These are phyloP conservation scores for Magnusiomyces fungicola DNA, from an alignment of 1,139 yeast genomes.

Conservation along the genomic window DNA sequence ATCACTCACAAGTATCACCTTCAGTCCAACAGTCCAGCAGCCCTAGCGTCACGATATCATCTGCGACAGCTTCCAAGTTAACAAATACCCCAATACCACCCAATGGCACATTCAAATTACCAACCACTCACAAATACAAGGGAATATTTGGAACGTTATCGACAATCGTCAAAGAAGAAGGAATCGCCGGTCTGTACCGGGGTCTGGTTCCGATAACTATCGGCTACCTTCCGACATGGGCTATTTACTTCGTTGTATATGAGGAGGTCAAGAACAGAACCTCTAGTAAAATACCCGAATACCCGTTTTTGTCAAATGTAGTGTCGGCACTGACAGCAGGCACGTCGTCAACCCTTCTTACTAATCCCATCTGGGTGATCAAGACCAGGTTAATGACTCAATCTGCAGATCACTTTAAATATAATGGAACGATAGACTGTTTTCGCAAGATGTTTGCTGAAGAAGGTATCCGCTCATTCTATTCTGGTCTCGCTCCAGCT, in stretches of 20 bases:
- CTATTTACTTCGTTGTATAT: constrained; percentile 85
- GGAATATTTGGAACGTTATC: constrained; percentile 58
- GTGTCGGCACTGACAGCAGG: constrained; percentile 88
- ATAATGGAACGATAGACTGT: constrained; percentile 78
- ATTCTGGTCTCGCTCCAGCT: constrained; percentile 86
- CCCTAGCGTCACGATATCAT: neutral
- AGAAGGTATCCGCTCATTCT: constrained; percentile 81
- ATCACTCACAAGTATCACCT: neutral
- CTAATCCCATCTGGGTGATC: constrained; percentile 97
- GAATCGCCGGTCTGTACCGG: constrained; percentile 73
- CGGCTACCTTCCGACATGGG: constrained; percentile 98
- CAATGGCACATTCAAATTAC: constrained; percentile 3
- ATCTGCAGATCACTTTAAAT: constrained; percentile 36
- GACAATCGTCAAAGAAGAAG: constrained; percentile 67
- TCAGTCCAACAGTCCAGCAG: constrained; percentile 1
- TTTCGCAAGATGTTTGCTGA: constrained; percentile 65
- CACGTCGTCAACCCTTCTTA: constrained; percentile 71
- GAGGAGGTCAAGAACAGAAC: constrained; percentile 55
- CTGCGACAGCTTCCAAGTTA: neutral
- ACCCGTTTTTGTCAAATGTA: constrained; percentile 56
- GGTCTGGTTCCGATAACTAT: constrained; percentile 86
- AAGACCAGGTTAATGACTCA: constrained; percentile 92
- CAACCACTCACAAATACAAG: constrained; percentile 35
- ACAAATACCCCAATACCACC: constrained; percentile 14
- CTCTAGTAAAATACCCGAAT: constrained; percentile 15